Evolutionary conservation across 2,329 filamentous ascomycete genomes (phyloP).

Genomic region (Penicillium sclerotiorum): DNA sequence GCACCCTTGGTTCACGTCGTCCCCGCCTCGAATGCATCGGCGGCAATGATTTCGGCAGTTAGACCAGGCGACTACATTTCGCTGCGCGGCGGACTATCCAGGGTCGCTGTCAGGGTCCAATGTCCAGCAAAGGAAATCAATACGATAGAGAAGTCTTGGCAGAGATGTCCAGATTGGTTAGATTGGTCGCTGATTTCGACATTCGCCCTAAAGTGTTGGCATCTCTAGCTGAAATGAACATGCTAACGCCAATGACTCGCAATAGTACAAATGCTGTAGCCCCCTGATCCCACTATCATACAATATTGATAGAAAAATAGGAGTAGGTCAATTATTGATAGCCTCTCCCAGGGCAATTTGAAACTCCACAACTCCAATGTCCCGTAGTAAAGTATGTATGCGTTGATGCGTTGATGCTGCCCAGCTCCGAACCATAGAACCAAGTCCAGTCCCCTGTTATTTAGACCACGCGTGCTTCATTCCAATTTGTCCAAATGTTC

Average conservation of each 20-base stretch:
- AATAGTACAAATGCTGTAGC: background rate
- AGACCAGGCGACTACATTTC: conserved; percentile 1
- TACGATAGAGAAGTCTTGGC: conserved; percentile 20
- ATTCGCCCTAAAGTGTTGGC: conserved; percentile 18
- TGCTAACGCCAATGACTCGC: background rate
- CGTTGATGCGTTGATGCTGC: conserved; percentile 20
- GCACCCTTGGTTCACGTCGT: background rate
- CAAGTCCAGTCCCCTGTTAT: background rate
- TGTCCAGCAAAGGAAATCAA: conserved; percentile 6
- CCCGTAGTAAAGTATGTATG: conserved; percentile 12
- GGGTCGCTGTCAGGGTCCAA: background rate
- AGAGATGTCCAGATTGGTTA: conserved; percentile 11
- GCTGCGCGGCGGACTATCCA: background rate
- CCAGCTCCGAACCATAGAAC: conserved; percentile 4
- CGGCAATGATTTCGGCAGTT: conserved; percentile 38
- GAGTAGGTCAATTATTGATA: background rate
- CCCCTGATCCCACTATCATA: too few species aligned
- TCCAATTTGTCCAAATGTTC: conserved; percentile 97
- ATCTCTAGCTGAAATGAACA: background rate
- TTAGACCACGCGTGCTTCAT: conserved; percentile 46
- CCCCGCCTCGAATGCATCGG: conserved; percentile 23
- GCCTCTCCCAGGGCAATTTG: background rate
- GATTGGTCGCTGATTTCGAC: conserved; percentile 21
- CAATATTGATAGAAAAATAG: background rate
- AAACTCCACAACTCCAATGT: conserved; percentile 2